Conservation (phyloP, 441 rosid genomes). For the Cnidoscolus chayamansa region DNA sequence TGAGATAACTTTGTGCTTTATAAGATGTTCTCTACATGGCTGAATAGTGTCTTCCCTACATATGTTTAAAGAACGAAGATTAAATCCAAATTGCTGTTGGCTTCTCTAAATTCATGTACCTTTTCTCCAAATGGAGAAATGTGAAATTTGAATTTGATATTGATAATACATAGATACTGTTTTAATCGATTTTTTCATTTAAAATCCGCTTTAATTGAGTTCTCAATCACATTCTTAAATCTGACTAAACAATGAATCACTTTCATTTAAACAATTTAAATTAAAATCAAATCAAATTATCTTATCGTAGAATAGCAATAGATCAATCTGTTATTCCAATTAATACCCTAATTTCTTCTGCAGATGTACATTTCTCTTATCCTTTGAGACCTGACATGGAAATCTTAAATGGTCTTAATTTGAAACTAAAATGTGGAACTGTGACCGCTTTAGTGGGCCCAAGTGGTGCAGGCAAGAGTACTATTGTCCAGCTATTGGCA, state of each 20-base stretch:
- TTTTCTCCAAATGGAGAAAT: too few species aligned
- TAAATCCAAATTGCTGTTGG: background rate
- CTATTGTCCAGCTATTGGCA: slow-evolving; percentile 86
- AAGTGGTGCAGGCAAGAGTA: slow-evolving; percentile 97
- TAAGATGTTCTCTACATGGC: background rate
- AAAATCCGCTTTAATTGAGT: too few species aligned
- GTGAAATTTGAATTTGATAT: too few species aligned
- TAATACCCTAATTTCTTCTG: slow-evolving; percentile 30
- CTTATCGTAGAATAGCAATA: too few species aligned
- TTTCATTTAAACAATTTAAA: too few species aligned
- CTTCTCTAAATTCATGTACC: background rate
- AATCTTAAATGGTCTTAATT: slow-evolving; percentile 65
- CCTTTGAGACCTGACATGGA: slow-evolving; percentile 78
- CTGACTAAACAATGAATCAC: too few species aligned
- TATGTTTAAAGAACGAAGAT: background rate
- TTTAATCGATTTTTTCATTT: too few species aligned
- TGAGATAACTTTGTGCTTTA: background rate
- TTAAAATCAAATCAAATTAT: too few species aligned
- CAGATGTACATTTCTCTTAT: slow-evolving; percentile 85
- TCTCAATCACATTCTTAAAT: too few species aligned
- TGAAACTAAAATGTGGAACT: slow-evolving; percentile 70
- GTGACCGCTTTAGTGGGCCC: slow-evolving; percentile 92
- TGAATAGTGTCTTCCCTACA: background rate
- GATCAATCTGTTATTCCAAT: background rate
- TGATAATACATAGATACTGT: too few species aligned